Evolutionary conservation across 2,329 filamentous ascomycete genomes (phyloP).

Genomic region (Microcera coccophila): DNA sequence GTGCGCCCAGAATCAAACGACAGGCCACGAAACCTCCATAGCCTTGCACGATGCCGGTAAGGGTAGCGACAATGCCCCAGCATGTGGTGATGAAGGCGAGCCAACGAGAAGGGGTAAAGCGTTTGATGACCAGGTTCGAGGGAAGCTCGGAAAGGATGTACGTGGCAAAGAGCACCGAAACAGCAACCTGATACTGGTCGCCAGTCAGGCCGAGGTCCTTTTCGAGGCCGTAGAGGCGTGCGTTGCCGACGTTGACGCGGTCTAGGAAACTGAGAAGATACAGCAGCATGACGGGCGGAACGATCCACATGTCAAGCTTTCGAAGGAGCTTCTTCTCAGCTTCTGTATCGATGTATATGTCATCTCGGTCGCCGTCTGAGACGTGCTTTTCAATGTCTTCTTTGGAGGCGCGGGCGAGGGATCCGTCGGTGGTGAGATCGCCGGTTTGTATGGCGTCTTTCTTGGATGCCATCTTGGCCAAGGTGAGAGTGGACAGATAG

Average conservation of each 20-base stretch:
- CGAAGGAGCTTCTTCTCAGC: slow-evolving; percentile 41
- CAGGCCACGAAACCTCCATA: slow-evolving; percentile 34
- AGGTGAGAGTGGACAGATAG: too few relatives aligned
- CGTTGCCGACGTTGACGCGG: slow-evolving; percentile 50
- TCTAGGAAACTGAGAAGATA: slow-evolving; percentile 46
- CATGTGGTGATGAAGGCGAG: slow-evolving; percentile 20
- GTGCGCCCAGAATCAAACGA: slow-evolving; percentile 42
- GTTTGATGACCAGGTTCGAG: slow-evolving; percentile 40
- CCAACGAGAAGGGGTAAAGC: slow-evolving; percentile 34
- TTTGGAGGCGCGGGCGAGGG: too few relatives aligned
- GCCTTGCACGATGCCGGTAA: slow-evolving; percentile 42
- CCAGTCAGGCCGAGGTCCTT: slow-evolving; percentile 55
- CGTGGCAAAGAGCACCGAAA: slow-evolving; percentile 32
- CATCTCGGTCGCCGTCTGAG: slow-evolving; percentile 6
- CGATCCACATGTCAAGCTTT: slow-evolving; percentile 60
- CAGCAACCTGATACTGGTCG: slow-evolving; percentile 51
- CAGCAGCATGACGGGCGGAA: slow-evolving; percentile 59
- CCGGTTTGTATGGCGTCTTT: too few relatives aligned
- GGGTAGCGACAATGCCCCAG: slow-evolving; percentile 46
- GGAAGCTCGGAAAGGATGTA: slow-evolving; percentile 40
- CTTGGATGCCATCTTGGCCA: too few relatives aligned
- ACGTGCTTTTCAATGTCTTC: slow-evolving; percentile 20
- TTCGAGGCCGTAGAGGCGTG: slow-evolving; percentile 59
- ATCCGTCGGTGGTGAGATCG: too few relatives aligned
- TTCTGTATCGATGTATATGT: slow-evolving; percentile 28